phyloP scores from a whole-genome alignment of 2,329 filamentous ascomycete species.

The Pseudovirgaria hyperparasitica region DNA sequence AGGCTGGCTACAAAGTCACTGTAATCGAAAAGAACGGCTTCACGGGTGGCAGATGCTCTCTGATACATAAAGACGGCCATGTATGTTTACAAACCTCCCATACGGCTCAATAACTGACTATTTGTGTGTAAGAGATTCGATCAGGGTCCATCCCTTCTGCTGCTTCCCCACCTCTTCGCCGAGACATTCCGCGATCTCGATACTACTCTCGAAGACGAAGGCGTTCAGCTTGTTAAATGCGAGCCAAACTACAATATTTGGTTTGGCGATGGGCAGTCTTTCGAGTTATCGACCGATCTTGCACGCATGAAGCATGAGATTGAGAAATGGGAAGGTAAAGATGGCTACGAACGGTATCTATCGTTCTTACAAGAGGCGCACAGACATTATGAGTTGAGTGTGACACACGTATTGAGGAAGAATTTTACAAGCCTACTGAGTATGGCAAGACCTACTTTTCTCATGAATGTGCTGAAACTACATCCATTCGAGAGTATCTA shows the following conservation, averaged over 20 bases:
- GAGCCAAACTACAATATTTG: constrained; percentile 65
- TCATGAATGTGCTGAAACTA: constrained; percentile 45
- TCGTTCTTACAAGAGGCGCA: constrained; percentile 54
- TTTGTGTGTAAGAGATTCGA: constrained; percentile 47
- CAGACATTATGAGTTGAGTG: constrained; percentile 55
- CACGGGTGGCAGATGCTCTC: constrained; percentile 57
- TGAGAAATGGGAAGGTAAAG: constrained; percentile 59
- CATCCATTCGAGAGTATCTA: constrained; percentile 65
- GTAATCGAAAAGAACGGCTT: constrained; percentile 68
- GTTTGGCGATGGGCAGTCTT: constrained; percentile 54
- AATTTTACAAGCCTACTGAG: constrained; percentile 52
- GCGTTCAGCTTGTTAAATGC: constrained; percentile 57
- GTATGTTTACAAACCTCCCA: constrained; percentile 18
- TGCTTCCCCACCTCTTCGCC: constrained; percentile 58
- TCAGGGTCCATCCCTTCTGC: constrained; percentile 60
- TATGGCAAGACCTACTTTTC: constrained; percentile 46
- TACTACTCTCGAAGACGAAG: constrained; percentile 51
- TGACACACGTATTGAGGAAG: constrained; percentile 50
- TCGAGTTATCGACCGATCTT: constrained; percentile 55
- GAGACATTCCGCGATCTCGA: constrained; percentile 57
- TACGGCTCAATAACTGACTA: constrained; percentile 1
- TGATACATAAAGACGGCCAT: constrained; percentile 48
- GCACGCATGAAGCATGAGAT: constrained; percentile 59
- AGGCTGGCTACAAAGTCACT: constrained; percentile 58
- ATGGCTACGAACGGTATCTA: constrained; percentile 58